A percentile compares a stretch with the other conserved stretches of the same genome.
Conservation (phyloP, 257 asterid species). For the Agastache rugosa region DNA sequence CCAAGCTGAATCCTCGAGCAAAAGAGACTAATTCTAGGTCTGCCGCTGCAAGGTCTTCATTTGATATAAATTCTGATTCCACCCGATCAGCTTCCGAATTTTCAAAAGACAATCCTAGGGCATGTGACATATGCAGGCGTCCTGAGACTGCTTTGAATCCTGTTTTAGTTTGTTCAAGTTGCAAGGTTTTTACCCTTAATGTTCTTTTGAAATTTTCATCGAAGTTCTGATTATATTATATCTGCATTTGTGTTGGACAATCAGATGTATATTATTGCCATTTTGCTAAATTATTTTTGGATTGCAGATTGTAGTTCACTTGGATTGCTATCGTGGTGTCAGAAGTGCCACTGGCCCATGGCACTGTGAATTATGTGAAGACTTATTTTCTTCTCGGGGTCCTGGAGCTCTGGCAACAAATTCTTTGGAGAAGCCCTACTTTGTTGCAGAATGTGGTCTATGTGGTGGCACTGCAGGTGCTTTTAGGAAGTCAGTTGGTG, state of each 20-base stretch:
- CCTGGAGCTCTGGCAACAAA: slow-evolving; percentile 60
- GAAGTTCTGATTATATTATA: slow-evolving; percentile 4
- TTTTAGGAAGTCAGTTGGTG: slow-evolving; percentile 85
- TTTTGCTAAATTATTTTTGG: slow-evolving; percentile 14
- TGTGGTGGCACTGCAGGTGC: slow-evolving; percentile 99
- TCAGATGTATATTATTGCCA: not conserved
- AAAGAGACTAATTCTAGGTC: slow-evolving; percentile 69
- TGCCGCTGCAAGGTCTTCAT: slow-evolving; percentile 53
- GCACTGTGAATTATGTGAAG: slow-evolving; percentile 97
- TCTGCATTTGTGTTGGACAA: slow-evolving; percentile 22
- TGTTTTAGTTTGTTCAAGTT: slow-evolving; percentile 81
- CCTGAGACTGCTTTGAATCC: slow-evolving; percentile 82
- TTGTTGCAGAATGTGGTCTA: slow-evolving; percentile 86
- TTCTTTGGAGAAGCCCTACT: slow-evolving; percentile 77
- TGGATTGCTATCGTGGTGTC: slow-evolving; percentile 91
- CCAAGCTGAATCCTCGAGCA: slow-evolving; percentile 65
- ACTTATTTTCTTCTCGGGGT: slow-evolving; percentile 59
- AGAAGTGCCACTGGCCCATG: slow-evolving; percentile 82
- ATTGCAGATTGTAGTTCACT: slow-evolving; percentile 88
- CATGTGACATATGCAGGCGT: slow-evolving; percentile 86
- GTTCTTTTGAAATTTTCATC: slow-evolving; percentile 21
- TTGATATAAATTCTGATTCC: slow-evolving; percentile 55
- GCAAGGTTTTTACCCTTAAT: slow-evolving; percentile 69
- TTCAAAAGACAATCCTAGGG: slow-evolving; percentile 70
- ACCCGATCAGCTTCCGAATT: slow-evolving; percentile 54